Evolutionary conservation across 2,329 filamentous ascomycete genomes (phyloP).

Genomic region (Rhinocladiella similis): DNA sequence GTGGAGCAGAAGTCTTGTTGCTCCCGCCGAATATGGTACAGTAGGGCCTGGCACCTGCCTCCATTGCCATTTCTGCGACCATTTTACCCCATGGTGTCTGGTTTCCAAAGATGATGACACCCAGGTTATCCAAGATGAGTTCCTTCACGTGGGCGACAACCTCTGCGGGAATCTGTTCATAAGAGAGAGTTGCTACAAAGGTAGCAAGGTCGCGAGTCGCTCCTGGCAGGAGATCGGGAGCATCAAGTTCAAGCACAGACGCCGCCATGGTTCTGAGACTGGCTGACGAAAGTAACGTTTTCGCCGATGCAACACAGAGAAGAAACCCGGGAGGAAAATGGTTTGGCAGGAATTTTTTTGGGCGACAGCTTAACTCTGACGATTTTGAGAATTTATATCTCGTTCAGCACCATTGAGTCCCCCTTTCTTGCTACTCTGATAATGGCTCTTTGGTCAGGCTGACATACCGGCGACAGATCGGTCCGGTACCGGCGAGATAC

Average conservation of each 20-base stretch:
- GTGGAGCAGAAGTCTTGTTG: conserved; percentile 2
- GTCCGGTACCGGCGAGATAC: background rate
- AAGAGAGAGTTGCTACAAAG: conserved; percentile 3
- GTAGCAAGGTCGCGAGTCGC: conserved; percentile 3
- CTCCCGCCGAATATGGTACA: background rate
- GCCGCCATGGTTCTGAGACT: background rate
- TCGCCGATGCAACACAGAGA: background rate
- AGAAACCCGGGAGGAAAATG: background rate
- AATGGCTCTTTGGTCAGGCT: background rate
- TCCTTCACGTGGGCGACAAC: conserved; percentile 5
- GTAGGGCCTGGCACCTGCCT: background rate
- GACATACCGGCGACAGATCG: background rate
- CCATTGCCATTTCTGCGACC: conserved; percentile 8
- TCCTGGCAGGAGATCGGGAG: conserved; percentile 5
- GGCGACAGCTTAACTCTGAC: too few species aligned
- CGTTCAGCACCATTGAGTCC: background rate
- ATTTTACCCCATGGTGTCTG: conserved; percentile 4
- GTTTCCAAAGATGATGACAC: conserved; percentile 7
- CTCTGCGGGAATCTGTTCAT: conserved; percentile 1
- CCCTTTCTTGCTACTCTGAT: background rate
- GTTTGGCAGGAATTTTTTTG: too few species aligned
- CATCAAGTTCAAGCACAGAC: conserved; percentile 1
- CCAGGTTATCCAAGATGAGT: conserved; percentile 9
- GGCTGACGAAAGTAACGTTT: background rate
- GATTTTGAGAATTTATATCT: too few species aligned